These are phyloP conservation scores for Xylaria palmicola DNA, from an alignment of 495 filamentous ascomycete species.

Conservation along the genomic window DNA sequence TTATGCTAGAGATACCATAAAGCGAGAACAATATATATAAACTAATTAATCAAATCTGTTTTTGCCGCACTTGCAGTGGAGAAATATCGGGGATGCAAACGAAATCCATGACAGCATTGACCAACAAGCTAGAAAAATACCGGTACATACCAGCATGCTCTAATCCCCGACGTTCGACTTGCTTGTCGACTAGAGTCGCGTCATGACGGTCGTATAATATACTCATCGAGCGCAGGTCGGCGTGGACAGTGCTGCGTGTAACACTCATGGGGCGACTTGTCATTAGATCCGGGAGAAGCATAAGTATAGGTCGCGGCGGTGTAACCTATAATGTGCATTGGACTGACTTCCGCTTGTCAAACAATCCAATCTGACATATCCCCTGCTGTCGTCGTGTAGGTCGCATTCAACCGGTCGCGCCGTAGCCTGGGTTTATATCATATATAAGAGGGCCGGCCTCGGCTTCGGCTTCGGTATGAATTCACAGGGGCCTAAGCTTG, in stretches of 20 bases:
- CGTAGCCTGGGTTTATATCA: neutral
- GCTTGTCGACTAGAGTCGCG: neutral
- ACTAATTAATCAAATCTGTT: neutral
- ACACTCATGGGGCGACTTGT: neutral
- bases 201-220: neutral
- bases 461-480: slow-evolving; percentile 16
- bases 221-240: neutral
- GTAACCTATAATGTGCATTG: neutral
- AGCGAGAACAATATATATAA: neutral
- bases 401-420: neutral
- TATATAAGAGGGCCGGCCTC: neutral
- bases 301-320: neutral
- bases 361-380: neutral
- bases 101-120: neutral
- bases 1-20: neutral
- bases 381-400: neutral
- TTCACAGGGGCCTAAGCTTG: too few relatives aligned
- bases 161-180: neutral
- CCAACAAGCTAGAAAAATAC: neutral
- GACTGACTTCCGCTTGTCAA: neutral
- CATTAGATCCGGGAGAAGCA: neutral
- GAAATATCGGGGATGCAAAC: too few relatives aligned
- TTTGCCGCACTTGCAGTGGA: neutral
- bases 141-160: neutral
- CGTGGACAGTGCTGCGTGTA: neutral